phyloP scores from a whole-genome alignment of 345 rosid genomes.

The Eucalyptus fibrosa region DNA sequence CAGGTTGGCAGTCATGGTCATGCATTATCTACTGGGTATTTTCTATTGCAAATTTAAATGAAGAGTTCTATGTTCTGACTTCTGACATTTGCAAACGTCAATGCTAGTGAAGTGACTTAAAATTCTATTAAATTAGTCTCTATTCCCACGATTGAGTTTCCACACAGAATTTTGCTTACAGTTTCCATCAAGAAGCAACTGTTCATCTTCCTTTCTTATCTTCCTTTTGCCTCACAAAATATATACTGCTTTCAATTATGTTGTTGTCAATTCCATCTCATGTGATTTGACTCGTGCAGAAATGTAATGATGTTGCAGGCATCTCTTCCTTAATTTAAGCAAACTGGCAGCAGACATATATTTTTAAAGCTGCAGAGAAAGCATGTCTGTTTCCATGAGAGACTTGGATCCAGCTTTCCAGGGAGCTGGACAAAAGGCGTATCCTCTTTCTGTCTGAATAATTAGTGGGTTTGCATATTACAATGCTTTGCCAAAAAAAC shows the following conservation, averaged over 20 bases:
- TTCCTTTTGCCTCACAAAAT: background rate
- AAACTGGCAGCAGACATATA: background rate
- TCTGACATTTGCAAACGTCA: background rate
- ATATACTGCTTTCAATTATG: background rate
- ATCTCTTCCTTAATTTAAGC: background rate
- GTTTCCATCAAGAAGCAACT: background rate
- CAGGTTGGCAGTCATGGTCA: background rate
- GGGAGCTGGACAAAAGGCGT: constrained; percentile 97
- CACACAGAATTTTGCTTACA: background rate
- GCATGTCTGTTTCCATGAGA: constrained; percentile 95
- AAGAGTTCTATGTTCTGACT: background rate
- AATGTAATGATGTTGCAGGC: background rate
- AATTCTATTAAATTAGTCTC: background rate
- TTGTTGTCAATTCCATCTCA: background rate
- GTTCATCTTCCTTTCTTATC: background rate
- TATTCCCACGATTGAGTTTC: background rate
- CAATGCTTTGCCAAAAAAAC: background rate
- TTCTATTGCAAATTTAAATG: background rate
- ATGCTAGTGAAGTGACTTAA: background rate
- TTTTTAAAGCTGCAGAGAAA: constrained; percentile 10
- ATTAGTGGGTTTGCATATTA: background rate
- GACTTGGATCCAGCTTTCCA: constrained; percentile 96
- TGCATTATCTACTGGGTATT: background rate
- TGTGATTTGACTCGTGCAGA: background rate
- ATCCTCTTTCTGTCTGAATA: constrained; percentile 41